Percentiles rank a stretch among this genome's conserved stretches.
These are phyloP conservation scores for Lachnellula occidentalis DNA, from an alignment of 2,329 filamentous ascomycete genomes.

Conservation along the genomic window DNA sequence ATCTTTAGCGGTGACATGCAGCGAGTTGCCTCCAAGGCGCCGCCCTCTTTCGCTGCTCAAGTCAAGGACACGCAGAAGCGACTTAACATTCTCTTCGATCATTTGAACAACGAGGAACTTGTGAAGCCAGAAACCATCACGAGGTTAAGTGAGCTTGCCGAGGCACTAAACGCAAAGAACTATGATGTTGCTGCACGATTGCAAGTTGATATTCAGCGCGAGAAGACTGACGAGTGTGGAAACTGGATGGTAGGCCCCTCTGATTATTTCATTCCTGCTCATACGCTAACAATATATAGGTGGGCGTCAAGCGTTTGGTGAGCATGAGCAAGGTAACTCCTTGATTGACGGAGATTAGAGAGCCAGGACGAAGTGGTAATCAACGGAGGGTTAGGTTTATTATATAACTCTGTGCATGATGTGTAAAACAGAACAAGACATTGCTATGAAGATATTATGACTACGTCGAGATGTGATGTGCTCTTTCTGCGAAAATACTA, in stretches of 20 bases:
- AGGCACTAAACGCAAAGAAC: slow-evolving; percentile 62
- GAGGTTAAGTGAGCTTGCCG: slow-evolving; percentile 58
- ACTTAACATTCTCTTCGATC: slow-evolving; percentile 89
- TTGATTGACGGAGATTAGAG: slow-evolving; percentile 11
- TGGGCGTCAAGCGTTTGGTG: slow-evolving; percentile 70
- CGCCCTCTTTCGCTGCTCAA: slow-evolving; percentile 78
- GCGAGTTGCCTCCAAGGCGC: slow-evolving; percentile 79
- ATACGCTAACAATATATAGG: slow-evolving; percentile 46
- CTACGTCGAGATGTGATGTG: background rate
- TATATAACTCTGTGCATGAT: background rate
- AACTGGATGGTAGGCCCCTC: slow-evolving; percentile 73
- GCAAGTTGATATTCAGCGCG: slow-evolving; percentile 69
- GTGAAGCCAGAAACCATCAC: slow-evolving; percentile 73
- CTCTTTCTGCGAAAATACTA: background rate
- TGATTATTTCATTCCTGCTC: background rate
- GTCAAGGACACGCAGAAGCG: slow-evolving; percentile 93
- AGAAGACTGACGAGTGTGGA: slow-evolving; percentile 74
- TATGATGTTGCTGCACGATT: slow-evolving; percentile 62
- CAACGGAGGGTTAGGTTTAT: background rate
- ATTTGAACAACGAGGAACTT: slow-evolving; percentile 92
- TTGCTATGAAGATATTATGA: background rate
- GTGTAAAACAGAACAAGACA: background rate
- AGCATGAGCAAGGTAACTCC: slow-evolving; percentile 75
- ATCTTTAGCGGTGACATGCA: slow-evolving; percentile 80
- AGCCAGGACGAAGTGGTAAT: background rate